Conservation (phyloP, 352 stramenopile genomes). For the Aphanomyces invadans region DNA sequence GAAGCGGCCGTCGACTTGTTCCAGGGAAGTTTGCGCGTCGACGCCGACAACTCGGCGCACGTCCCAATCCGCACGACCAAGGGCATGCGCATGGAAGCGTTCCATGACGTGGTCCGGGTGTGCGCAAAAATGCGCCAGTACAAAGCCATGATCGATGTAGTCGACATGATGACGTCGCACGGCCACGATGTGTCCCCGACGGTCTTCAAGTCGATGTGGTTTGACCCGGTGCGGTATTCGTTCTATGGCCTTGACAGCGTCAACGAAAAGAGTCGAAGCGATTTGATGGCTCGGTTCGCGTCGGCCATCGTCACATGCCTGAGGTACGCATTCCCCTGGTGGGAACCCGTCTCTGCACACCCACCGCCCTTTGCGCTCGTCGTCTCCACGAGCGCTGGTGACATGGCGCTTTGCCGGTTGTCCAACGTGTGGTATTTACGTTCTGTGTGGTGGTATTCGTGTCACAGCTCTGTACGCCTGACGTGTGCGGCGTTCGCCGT, state of each 20-base stretch:
- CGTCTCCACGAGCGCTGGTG: no score
- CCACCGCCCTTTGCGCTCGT: no score
- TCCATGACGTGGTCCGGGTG: slow-evolving; percentile 1
- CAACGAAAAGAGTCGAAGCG: not conserved
- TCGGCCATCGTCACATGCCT: not conserved
- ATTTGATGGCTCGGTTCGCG: not conserved
- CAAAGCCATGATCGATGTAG: not conserved
- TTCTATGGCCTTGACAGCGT: slow-evolving; percentile 39
- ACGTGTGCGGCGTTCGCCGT: no score
- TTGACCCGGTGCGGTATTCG: slow-evolving; percentile 28
- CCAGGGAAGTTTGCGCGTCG: not conserved
- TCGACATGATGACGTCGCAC: not conserved
- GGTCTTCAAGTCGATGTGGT: slow-evolving; percentile 15
- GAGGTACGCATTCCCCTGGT: not conserved
- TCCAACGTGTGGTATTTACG: no score
- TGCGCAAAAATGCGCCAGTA: slow-evolving; percentile 10
- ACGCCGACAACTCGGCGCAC: not conserved
- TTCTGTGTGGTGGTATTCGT: no score
- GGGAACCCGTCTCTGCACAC: not conserved
- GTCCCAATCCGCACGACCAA: not conserved
- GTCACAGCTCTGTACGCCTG: no score
- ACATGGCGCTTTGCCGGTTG: no score
- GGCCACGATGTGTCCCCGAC: slow-evolving; percentile 1
- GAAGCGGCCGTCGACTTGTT: slow-evolving; percentile 8
- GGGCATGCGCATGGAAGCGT: not conserved